These are phyloP conservation scores for Dryadomyces quercivorus DNA, from an alignment of 2,329 filamentous ascomycete genomes.

Conservation along the genomic window DNA sequence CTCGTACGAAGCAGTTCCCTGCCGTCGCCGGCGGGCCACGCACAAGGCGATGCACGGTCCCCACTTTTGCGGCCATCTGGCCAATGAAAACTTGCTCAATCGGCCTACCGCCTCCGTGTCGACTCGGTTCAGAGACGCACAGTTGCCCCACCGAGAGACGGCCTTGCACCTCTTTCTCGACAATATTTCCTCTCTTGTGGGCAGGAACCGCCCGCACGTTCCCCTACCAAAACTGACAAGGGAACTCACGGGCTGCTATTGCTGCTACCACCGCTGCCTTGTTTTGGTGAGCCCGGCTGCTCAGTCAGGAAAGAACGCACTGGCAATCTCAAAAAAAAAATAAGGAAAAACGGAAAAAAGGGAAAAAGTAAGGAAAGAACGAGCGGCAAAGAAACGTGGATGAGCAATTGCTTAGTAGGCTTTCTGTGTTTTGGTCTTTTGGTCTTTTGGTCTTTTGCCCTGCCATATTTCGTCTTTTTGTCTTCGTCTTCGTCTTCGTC, in stretches of 20 bases:
- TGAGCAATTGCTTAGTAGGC: no score
- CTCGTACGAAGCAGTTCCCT: no score
- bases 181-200: neutral
- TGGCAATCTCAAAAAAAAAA: neutral
- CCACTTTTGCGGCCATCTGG: conserved; percentile 20
- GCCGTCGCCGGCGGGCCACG: neutral
- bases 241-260: neutral
- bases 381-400: neutral
- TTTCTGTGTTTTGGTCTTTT: no score
- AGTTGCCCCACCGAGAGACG: neutral
- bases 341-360: neutral
- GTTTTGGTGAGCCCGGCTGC: no score
- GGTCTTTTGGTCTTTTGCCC: no score
- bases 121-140: neutral
- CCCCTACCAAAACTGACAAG: no score
- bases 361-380: neutral
- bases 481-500: no score
- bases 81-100: conserved; percentile 31
- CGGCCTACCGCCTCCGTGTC: neutral
- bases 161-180: neutral
- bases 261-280: neutral
- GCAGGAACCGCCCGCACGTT: neutral
- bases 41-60: neutral
- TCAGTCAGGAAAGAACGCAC: neutral
- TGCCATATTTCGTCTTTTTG: no score